Percentiles rank a stretch among this genome's conserved stretches.
Evolutionary conservation across 257 asterid species (phyloP).

Genomic region (Plantago ovata): DNA sequence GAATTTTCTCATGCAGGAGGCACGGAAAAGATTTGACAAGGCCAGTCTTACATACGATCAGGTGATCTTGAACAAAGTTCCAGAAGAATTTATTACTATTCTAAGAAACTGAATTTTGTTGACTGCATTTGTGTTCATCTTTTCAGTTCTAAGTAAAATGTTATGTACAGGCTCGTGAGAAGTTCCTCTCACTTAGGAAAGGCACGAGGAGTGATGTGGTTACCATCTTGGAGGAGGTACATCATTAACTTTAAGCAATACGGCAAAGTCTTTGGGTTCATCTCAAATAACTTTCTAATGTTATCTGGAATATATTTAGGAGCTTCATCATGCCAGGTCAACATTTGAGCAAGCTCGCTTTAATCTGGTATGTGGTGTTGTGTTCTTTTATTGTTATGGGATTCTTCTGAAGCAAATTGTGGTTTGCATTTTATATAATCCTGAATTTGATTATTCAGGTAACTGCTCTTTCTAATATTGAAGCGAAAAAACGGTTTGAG

Average conservation of each 20-base stretch:
- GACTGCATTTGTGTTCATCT: constrained; percentile 2
- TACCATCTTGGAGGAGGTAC: constrained; percentile 82
- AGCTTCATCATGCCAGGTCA: constrained; percentile 89
- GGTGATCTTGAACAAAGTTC: constrained; percentile 40
- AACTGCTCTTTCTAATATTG: constrained; percentile 84
- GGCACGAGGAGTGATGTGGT: constrained; percentile 91
- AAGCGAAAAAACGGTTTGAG: constrained; percentile 96
- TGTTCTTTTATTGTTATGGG: constrained; percentile 7
- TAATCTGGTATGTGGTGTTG: constrained; percentile 57
- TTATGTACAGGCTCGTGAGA: constrained; percentile 81
- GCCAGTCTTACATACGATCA: constrained; percentile 97
- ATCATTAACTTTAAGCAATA: constrained; percentile 12
- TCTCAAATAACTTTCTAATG: constrained; percentile 17
- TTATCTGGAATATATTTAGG: constrained; percentile 47
- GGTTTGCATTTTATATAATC: constrained; percentile 12
- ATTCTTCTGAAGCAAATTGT: constrained; percentile 13
- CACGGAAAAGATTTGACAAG: constrained; percentile 94
- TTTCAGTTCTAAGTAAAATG: constrained; percentile 19
- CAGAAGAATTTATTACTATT: background rate
- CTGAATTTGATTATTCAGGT: constrained; percentile 45
- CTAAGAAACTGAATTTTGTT: background rate
- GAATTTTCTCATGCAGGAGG: constrained; percentile 67
- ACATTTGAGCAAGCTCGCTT: constrained; percentile 96
- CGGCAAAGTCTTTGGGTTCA: constrained; percentile 14
- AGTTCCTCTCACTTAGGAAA: constrained; percentile 86